A percentile compares a stretch with the other conserved stretches of the same genome.
phyloP scores from a whole-genome alignment of 2,329 filamentous ascomycete species.

The Aspergillus pseudoglaucus region DNA sequence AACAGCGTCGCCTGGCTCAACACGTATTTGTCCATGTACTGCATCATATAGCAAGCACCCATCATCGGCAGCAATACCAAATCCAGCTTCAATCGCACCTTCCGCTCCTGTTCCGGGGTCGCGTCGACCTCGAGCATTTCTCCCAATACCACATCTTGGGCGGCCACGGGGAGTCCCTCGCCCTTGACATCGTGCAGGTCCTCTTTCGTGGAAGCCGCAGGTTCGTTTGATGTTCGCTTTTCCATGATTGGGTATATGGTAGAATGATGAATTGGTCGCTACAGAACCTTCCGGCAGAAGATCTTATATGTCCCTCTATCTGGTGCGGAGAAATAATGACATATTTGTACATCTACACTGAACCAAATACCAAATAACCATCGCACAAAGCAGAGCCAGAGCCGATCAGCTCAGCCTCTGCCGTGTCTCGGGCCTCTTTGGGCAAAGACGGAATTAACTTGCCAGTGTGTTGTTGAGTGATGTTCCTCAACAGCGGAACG shows the following conservation, averaged over 20 bases:
- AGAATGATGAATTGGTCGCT: background rate
- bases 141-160: conserved; percentile 21
- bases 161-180: conserved; percentile 7
- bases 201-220: background rate
- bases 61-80: conserved; percentile 22
- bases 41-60: conserved; percentile 24
- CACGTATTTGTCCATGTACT: conserved; percentile 26
- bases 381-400: background rate
- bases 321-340: background rate
- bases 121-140: conserved; percentile 17
- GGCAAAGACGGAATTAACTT: too few species aligned
- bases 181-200: conserved; percentile 14
- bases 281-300: background rate
- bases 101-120: conserved; percentile 18
- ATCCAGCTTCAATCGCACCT: conserved; percentile 22
- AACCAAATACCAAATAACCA: too few species aligned
- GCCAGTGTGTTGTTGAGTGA: too few species aligned
- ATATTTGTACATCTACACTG: background rate
- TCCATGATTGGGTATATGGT: conserved; percentile 12
- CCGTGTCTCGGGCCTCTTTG: too few species aligned
- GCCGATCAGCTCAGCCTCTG: too few species aligned
- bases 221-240: conserved; percentile 6
- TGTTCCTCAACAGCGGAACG: too few species aligned
- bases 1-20: conserved; percentile 25
- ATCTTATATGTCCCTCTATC: background rate